These are phyloP conservation scores for Nothopassalora personata DNA, from an alignment of 2,329 filamentous ascomycete genomes.

Conservation along the genomic window DNA sequence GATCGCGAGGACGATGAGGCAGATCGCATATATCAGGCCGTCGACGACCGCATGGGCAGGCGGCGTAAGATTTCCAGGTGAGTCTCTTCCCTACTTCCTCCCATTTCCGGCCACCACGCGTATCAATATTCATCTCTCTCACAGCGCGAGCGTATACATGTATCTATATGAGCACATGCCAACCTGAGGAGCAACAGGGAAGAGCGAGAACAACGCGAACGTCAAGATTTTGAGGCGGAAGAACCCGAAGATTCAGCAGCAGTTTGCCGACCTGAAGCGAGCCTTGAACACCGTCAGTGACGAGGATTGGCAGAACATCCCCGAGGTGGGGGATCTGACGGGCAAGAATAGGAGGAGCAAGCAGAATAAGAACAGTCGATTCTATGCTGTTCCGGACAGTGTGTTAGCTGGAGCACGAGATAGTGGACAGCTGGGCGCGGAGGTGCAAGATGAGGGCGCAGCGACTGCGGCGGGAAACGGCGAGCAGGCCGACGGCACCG, in stretches of 20 bases:
- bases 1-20: slow-evolving; percentile 98
- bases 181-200: slow-evolving; percentile 73
- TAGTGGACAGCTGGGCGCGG: slow-evolving; percentile 75
- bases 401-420: slow-evolving; percentile 83
- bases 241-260: slow-evolving; percentile 96
- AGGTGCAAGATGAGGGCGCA: slow-evolving; percentile 70
- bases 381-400: slow-evolving; percentile 95
- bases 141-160: slow-evolving; percentile 42
- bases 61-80: slow-evolving; percentile 81
- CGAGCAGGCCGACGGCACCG: slow-evolving; percentile 68
- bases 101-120: slow-evolving; percentile 24
- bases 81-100: slow-evolving; percentile 41
- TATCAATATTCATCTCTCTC: slow-evolving; percentile 30
- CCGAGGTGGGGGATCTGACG: slow-evolving; percentile 93
- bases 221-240: slow-evolving; percentile 93
- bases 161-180: slow-evolving; percentile 65
- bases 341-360: slow-evolving; percentile 85
- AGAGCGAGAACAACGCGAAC: slow-evolving; percentile 84
- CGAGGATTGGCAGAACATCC: slow-evolving; percentile 93
- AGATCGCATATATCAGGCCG: slow-evolving; percentile 88
- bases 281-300: slow-evolving; percentile 82
- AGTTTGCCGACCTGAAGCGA: slow-evolving; percentile 93
- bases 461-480: slow-evolving; percentile 41
- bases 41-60: slow-evolving; percentile 96
- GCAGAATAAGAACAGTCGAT: slow-evolving; percentile 72